phyloP scores from a whole-genome alignment of 2,329 filamentous ascomycete genomes.

The Ceratocystis huliohia region DNA sequence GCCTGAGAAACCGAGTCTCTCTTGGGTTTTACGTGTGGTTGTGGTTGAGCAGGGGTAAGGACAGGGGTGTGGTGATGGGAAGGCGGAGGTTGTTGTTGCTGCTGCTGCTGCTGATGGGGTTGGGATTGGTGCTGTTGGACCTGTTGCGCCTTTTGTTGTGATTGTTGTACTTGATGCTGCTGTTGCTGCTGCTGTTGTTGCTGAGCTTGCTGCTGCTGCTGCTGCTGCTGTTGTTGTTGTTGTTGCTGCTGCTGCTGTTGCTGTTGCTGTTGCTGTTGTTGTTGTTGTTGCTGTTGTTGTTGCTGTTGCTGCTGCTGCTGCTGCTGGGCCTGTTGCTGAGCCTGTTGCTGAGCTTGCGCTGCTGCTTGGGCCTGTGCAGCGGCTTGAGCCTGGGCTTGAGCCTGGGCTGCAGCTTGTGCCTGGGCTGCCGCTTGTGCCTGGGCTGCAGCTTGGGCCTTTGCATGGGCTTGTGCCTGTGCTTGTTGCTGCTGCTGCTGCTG shows the following conservation, averaged over 20 bases:
- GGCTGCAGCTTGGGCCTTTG: slow-evolving; percentile 23
- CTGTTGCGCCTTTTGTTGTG: slow-evolving; percentile 22
- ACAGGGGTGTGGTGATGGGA: slow-evolving; percentile 18
- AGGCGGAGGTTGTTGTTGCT: slow-evolving; percentile 22
- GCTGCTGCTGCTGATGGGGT: slow-evolving; percentile 23
- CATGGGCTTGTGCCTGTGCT: slow-evolving; percentile 17
- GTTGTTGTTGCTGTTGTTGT: slow-evolving; percentile 12
- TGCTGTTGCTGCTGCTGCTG: slow-evolving; percentile 29
- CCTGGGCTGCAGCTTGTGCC: slow-evolving; percentile 16
- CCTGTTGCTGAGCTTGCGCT: slow-evolving; percentile 17
- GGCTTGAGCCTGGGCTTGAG: slow-evolving; percentile 24
- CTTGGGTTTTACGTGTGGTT: slow-evolving; percentile 28
- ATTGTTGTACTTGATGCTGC: slow-evolving; percentile 24
- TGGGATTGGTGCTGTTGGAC: slow-evolving; percentile 16
- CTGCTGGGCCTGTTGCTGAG: slow-evolving; percentile 25
- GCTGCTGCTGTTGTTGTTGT: background rate
- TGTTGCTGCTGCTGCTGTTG: background rate
- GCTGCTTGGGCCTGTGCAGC: background rate
- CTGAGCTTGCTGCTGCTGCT: slow-evolving; percentile 3
- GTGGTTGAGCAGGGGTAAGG: slow-evolving; percentile 21
- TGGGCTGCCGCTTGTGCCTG: slow-evolving; percentile 29
- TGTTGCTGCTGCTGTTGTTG: slow-evolving; percentile 24
- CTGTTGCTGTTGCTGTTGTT: slow-evolving; percentile 11
- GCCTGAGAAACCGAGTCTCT: slow-evolving; percentile 23
- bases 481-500: slow-evolving; percentile 8